Base-by-base conservation (phyloP, 2,329 filamentous ascomycete genomes). In the Hypoxylon sp. region DNA sequence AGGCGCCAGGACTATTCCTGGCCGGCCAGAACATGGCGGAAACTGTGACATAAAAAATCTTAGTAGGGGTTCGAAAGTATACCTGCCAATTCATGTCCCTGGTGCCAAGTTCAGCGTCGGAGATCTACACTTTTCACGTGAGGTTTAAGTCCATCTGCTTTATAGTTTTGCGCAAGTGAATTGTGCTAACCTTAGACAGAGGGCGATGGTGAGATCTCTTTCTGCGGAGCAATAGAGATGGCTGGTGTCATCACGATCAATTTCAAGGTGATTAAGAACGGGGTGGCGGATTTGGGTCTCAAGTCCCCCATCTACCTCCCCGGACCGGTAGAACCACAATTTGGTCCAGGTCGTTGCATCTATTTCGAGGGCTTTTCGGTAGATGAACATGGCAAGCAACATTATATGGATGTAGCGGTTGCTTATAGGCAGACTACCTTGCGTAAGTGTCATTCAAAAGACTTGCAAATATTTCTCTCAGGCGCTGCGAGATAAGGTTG, bases 21-120 rank as follows among this genome's bases (percentile, higher is more conserved):
- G 94, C 1, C 84, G 93, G 0, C 93, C 93, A 0, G 93, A 97
- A 75, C 92, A 97, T 73, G 94, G 94, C 13, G 94, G 94, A 0
- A 97, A 97, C 75, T 96, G 93, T 76, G 93, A 97, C 72, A 96
- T 97, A 79, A 97, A 97, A 82, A 96, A 96, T 74, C 83, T 97
- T 30, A 91, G 87, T 1, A 84, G 93, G 5, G 93, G 93, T 1
- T 90, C 86, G 63, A 95, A 94, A 76, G 92, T 97, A 0, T 97
- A 94, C 77, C 85, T 97, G 0, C 94, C 94, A 0, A 91, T 98
- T 0, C 94, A 97, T 74, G 93, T 98, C 3, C 81, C 86, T 0
- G 94, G 94, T 0, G 94, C 94, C 48, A 97, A 97, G 76, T 97
- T 97, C 80, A 92, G 88, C 46, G 94, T 97, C 0, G 94, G 94